Evolutionary conservation across 129 eudicot species (phyloP).

Genomic region (Pseudognaphalium luteoalbum): DNA sequence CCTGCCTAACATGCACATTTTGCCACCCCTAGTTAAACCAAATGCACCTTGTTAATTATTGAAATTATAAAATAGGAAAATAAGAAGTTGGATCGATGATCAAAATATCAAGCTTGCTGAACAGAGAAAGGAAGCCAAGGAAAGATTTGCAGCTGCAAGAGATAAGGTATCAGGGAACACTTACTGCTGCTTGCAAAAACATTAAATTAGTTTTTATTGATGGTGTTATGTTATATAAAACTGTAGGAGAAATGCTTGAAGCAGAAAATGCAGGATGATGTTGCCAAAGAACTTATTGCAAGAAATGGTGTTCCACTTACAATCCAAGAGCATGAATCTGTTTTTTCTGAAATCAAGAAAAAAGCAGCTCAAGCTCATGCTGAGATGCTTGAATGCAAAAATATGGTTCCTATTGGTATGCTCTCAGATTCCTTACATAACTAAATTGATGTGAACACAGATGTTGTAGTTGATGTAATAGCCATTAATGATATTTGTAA

Average conservation of each 20-base stretch:
- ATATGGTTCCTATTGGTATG: conserved; percentile 44
- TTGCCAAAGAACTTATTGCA: conserved; percentile 32
- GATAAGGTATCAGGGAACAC: conserved; percentile 42
- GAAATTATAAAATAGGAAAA: conserved; percentile 32
- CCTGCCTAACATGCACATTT: background rate
- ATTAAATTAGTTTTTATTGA: background rate
- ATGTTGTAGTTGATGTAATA: background rate
- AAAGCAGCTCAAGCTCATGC: conserved; percentile 58
- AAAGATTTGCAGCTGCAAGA: conserved; percentile 50
- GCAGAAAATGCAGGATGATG: conserved; percentile 42
- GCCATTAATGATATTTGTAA: background rate
- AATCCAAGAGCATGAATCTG: conserved; percentile 53
- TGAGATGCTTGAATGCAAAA: conserved; percentile 48
- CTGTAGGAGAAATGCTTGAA: conserved; percentile 55
- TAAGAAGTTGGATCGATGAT: conserved; percentile 57
- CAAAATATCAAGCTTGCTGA: conserved; percentile 45
- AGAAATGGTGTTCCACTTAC: conserved; percentile 58
- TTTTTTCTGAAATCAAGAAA: conserved; percentile 40
- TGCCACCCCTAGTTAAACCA: background rate
- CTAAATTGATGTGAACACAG: background rate
- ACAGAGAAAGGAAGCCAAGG: conserved; percentile 48
- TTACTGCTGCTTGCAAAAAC: background rate
- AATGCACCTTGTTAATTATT: background rate
- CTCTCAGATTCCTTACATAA: background rate
- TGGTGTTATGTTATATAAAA: background rate